Conservation (phyloP, 2,329 filamentous ascomycete genomes). For the Neofusicoccum sp. region DNA sequence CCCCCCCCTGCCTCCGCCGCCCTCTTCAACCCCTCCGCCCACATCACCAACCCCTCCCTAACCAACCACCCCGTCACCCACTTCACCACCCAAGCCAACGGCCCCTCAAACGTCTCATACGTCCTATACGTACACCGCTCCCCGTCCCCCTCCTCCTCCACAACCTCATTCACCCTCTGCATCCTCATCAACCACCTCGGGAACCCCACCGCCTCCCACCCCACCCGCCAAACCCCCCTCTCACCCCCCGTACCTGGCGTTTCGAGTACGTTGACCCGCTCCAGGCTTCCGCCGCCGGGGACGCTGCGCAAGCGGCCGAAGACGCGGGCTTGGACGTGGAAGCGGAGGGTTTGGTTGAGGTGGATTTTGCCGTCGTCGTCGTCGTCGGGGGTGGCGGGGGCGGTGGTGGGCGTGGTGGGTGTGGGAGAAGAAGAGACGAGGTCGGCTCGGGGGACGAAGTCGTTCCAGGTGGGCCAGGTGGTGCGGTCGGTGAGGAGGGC, state of each 20-base stretch:
- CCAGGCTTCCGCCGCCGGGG: constrained; percentile 7
- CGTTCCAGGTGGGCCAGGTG: constrained; percentile 17
- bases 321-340: constrained; percentile 4
- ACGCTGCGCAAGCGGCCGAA: constrained; percentile 1
- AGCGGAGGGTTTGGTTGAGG: background rate
- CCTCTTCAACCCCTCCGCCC: constrained; percentile 12
- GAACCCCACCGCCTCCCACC: background rate
- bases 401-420: background rate
- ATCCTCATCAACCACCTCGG: constrained; percentile 10
- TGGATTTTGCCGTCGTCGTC: background rate
- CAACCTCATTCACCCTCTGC: constrained; percentile 11
- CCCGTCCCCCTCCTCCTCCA: background rate
- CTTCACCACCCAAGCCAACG: constrained; percentile 9
- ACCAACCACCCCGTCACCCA: constrained; percentile 17
- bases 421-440: background rate
- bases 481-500: constrained; percentile 13
- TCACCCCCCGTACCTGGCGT: background rate
- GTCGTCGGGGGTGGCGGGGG: background rate
- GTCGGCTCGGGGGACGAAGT: constrained; percentile 15
- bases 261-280: background rate
- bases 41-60: constrained; percentile 6
- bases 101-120: constrained; percentile 13
- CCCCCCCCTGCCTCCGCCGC: constrained; percentile 8
- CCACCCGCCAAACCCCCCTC: constrained; percentile 1
- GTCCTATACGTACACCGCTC: constrained; percentile 7